Evolutionary conservation across 768 basidiomycete species (phyloP).

Genomic region (Phylloporus rhodoxanthus): DNA sequence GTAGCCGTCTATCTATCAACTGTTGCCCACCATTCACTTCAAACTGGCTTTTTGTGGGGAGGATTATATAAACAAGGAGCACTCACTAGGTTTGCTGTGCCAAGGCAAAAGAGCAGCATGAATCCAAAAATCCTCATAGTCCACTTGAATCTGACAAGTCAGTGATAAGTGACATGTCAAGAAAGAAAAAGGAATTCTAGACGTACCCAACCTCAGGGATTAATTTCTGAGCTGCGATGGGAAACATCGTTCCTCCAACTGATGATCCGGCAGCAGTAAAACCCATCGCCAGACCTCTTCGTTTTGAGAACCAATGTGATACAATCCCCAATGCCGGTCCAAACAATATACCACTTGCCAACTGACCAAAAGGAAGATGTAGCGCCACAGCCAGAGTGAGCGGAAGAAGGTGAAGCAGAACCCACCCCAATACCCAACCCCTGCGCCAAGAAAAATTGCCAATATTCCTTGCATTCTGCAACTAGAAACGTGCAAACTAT

Average conservation of each 20-base stretch:
- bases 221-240: constrained; percentile 52
- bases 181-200: background rate
- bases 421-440: constrained; percentile 62
- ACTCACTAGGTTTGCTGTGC: constrained; percentile 47
- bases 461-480: constrained; percentile 66
- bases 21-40: constrained; percentile 1
- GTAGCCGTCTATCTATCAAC: constrained; percentile 43
- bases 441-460: constrained; percentile 76
- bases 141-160: constrained; percentile 58
- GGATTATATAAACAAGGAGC: too few species aligned
- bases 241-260: constrained; percentile 63
- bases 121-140: constrained; percentile 69
- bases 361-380: constrained; percentile 6
- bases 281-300: constrained; percentile 54
- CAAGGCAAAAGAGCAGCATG: constrained; percentile 48
- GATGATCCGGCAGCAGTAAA: constrained; percentile 61
- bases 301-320: constrained; percentile 69
- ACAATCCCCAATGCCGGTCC: constrained; percentile 55
- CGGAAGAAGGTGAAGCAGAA: background rate
- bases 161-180: background rate
- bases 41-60: background rate
- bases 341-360: constrained; percentile 53
- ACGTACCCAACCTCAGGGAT: constrained; percentile 51
- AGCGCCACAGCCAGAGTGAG: background rate
- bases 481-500: constrained; percentile 55